These are phyloP conservation scores for Solidago caesia DNA, from an alignment of 129 eudicot genomes.

Conservation along the genomic window DNA sequence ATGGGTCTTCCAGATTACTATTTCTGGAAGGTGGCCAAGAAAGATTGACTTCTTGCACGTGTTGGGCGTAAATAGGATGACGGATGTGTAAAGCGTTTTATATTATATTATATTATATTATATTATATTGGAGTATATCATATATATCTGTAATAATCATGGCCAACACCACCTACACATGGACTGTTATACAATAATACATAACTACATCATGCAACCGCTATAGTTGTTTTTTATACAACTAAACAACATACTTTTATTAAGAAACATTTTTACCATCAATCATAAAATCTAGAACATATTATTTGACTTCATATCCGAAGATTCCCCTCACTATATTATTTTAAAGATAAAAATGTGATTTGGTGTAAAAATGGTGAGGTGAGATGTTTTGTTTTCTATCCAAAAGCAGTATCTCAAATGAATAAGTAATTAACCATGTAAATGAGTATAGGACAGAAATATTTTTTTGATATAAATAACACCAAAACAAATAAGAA, in stretches of 20 bases:
- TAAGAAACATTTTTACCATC: not conserved
- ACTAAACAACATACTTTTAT: not conserved
- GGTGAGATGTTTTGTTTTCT: not conserved
- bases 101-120: too few species aligned
- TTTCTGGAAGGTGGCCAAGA: not conserved
- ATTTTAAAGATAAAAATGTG: not conserved
- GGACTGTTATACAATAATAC: too few species aligned
- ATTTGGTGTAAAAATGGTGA: slow-evolving; percentile 4
- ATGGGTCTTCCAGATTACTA: not conserved
- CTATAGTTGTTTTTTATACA: too few species aligned
- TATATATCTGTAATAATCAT: too few species aligned
- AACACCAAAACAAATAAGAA: too few species aligned
- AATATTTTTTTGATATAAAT: not conserved
- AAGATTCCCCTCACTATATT: not conserved
- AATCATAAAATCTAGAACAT: not conserved
- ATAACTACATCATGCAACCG: too few species aligned
- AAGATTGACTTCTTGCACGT: not conserved
- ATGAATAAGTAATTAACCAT: not conserved
- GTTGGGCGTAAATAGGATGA: not conserved
- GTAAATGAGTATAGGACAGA: not conserved
- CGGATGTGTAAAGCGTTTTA: too few species aligned
- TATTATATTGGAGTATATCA: too few species aligned
- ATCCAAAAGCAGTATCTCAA: not conserved
- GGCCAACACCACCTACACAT: too few species aligned
- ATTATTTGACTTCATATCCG: not conserved